phyloP scores from a whole-genome alignment of 2,329 filamentous ascomycete species.

The Penicillium sp. region DNA sequence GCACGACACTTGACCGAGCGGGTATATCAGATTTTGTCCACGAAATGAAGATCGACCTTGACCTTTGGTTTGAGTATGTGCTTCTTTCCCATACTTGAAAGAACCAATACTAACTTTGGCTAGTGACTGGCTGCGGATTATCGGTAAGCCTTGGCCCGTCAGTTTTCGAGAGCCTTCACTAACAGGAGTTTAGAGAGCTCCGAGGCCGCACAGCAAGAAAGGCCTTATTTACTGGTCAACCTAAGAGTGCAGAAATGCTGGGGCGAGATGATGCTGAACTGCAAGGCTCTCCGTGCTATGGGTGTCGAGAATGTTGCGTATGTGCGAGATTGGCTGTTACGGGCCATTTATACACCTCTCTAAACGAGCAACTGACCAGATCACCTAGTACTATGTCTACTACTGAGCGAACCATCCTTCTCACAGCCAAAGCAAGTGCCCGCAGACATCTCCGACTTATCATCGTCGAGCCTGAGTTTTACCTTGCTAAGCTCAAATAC shows the following conservation, averaged over 20 bases:
- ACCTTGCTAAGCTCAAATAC: slow-evolving; percentile 53
- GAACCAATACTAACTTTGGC: slow-evolving; percentile 5
- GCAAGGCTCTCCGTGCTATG: slow-evolving; percentile 50
- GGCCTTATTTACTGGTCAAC: slow-evolving; percentile 45
- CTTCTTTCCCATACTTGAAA: background rate
- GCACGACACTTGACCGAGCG: slow-evolving; percentile 29
- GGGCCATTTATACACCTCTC: background rate
- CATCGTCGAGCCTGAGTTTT: slow-evolving; percentile 45
- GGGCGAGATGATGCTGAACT: slow-evolving; percentile 53
- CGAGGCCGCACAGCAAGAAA: slow-evolving; percentile 30
- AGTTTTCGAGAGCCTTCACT: background rate
- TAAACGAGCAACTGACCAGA: background rate
- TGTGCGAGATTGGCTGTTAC: slow-evolving; percentile 3
- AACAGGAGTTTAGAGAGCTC: slow-evolving; percentile 26
- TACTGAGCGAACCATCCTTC: slow-evolving; percentile 48
- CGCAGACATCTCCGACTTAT: slow-evolving; percentile 52
- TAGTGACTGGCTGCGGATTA: slow-evolving; percentile 39
- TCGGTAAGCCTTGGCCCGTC: slow-evolving; percentile 23
- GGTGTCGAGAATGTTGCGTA: slow-evolving; percentile 51
- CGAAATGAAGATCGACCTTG: slow-evolving; percentile 49
- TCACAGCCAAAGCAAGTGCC: slow-evolving; percentile 52
- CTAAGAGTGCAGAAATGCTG: slow-evolving; percentile 54
- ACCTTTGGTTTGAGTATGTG: slow-evolving; percentile 49
- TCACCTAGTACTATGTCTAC: slow-evolving; percentile 46
- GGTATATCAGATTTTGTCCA: slow-evolving; percentile 44